These are phyloP conservation scores for Nicotiana obtusifolia DNA, from an alignment of 257 asterid genomes.

Conservation along the genomic window DNA sequence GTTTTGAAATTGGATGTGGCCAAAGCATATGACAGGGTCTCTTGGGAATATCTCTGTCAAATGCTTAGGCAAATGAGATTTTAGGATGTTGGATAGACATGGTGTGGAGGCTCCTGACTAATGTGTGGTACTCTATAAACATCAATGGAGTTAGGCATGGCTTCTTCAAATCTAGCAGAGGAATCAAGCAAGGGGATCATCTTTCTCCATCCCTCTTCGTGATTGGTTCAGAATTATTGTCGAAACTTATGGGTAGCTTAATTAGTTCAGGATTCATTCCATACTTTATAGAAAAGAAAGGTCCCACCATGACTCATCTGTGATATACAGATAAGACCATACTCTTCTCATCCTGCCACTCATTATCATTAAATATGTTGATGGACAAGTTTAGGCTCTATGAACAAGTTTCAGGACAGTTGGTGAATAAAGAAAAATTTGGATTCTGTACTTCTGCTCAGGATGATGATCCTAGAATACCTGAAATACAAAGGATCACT, in stretches of 20 bases:
- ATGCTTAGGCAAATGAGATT: background rate
- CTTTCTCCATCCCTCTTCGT: background rate
- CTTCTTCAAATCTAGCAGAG: background rate
- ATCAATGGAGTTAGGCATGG: background rate
- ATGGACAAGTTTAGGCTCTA: too few relatives aligned
- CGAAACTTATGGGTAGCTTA: too few relatives aligned
- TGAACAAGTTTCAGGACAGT: too few relatives aligned
- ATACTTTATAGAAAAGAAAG: background rate
- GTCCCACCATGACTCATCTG: background rate
- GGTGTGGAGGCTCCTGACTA: too few relatives aligned
- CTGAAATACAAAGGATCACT: too few relatives aligned
- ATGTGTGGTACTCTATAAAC: background rate
- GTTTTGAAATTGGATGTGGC: background rate
- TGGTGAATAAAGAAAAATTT: too few relatives aligned
- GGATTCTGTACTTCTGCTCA: too few relatives aligned
- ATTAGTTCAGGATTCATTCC: too few relatives aligned
- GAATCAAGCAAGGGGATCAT: background rate
- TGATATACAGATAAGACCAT: background rate
- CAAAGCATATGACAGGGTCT: background rate
- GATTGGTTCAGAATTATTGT: background rate
- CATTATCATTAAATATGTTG: too few relatives aligned
- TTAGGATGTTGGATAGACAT: background rate
- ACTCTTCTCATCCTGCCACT: too few relatives aligned
- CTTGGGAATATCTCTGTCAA: background rate
- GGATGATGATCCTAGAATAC: too few relatives aligned